phyloP scores from a whole-genome alignment of 208 protist species.

The Naegleria lovaniensis region DNA sequence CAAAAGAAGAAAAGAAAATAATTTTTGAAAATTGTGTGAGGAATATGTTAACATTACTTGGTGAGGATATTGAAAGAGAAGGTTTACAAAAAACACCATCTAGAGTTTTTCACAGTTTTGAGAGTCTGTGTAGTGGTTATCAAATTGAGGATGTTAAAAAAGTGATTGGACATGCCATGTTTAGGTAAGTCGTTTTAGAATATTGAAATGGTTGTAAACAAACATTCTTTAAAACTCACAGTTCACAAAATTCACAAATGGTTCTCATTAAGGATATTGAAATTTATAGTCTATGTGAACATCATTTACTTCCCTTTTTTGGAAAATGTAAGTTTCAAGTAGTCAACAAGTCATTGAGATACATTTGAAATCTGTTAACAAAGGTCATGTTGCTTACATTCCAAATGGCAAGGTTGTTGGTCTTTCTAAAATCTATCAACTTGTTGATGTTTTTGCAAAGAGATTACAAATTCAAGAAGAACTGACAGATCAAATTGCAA shows the following conservation, averaged over 20 bases:
- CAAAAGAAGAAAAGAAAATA: not conserved
- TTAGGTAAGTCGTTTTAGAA: constrained; percentile 24
- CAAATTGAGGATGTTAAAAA: constrained; percentile 12
- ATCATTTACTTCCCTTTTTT: constrained; percentile 75
- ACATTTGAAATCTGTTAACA: constrained; percentile 18
- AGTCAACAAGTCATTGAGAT: too few relatives aligned
- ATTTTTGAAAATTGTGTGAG: not conserved
- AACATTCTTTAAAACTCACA: constrained; percentile 52
- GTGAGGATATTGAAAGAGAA: constrained; percentile 25
- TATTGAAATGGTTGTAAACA: constrained; percentile 61
- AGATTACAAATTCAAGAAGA: constrained; percentile 57
- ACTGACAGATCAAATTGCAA: constrained; percentile 69
- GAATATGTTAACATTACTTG: constrained; percentile 9
- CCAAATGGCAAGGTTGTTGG: constrained; percentile 67
- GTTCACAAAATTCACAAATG: constrained; percentile 50
- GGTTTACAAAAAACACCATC: constrained; percentile 62
- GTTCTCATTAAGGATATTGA: constrained; percentile 73
- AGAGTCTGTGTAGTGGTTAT: not conserved
- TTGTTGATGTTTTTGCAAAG: constrained; percentile 66
- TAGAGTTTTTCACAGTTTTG: constrained; percentile 22
- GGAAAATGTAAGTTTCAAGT: constrained; percentile 49
- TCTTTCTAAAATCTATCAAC: constrained; percentile 68
- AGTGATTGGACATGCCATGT: not conserved
- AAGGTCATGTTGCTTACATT: constrained; percentile 69
- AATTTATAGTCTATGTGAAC: constrained; percentile 74